Conservation (phyloP, 1,284 basidiomycete species). For the Malassezia psittaci region DNA sequence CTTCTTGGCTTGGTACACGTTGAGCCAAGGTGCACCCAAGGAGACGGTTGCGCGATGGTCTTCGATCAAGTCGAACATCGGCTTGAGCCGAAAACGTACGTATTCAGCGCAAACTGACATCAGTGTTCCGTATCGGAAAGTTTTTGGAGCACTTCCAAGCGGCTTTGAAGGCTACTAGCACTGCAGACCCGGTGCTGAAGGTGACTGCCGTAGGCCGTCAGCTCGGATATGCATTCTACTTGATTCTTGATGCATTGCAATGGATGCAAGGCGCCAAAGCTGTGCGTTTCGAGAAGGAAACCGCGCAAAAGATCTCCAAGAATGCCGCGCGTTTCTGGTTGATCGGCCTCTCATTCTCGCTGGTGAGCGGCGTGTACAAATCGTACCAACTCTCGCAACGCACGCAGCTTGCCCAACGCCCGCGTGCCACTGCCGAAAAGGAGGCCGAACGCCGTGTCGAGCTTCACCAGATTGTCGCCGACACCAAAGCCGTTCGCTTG, state of each 20-base stretch:
- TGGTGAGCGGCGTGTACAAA: slow-evolving; percentile 41
- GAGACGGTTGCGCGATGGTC: slow-evolving; percentile 48
- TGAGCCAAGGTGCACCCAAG: slow-evolving; percentile 49
- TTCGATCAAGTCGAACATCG: slow-evolving; percentile 50
- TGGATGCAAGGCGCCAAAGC: slow-evolving; percentile 45
- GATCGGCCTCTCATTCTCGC: slow-evolving; percentile 53
- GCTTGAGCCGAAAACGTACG: slow-evolving; percentile 50
- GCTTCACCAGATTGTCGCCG: slow-evolving; percentile 58
- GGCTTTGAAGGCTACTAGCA: slow-evolving; percentile 64
- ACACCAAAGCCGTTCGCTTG: slow-evolving; percentile 58
- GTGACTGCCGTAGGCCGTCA: slow-evolving; percentile 73
- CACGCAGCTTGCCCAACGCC: slow-evolving; percentile 23
- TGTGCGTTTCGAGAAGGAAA: slow-evolving; percentile 53
- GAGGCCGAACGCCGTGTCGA: slow-evolving; percentile 60
- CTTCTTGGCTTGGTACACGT: slow-evolving; percentile 68
- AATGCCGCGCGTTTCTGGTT: slow-evolving; percentile 82
- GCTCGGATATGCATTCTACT: slow-evolving; percentile 80
- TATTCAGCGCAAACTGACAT: background rate
- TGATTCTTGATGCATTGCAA: slow-evolving; percentile 50
- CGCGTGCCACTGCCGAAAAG: slow-evolving; percentile 55
- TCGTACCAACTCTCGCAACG: slow-evolving; percentile 41
- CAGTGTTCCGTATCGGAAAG: slow-evolving; percentile 86
- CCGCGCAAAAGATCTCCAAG: slow-evolving; percentile 59
- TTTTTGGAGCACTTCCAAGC: slow-evolving; percentile 89
- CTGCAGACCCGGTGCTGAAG: slow-evolving; percentile 62